Evolutionary conservation across 495 filamentous ascomycete species (phyloP).

Genomic region (Neurospora tetrasperma): DNA sequence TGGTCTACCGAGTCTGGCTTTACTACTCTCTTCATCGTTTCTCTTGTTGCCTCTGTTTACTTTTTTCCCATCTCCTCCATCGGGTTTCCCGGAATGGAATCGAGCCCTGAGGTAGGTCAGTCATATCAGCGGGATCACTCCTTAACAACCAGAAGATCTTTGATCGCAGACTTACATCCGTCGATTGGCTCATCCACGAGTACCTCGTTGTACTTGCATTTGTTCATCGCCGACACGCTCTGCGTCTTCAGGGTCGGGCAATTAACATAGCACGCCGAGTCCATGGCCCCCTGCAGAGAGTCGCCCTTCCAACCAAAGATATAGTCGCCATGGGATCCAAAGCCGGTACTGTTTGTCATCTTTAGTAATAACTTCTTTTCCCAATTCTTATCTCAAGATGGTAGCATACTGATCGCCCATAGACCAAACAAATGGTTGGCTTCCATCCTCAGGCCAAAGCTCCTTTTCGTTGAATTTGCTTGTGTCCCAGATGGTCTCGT

Average conservation of each 20-base stretch:
- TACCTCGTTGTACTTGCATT: constrained; percentile 17
- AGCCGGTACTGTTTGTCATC: constrained; percentile 18
- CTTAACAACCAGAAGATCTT: neutral
- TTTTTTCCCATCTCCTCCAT: neutral
- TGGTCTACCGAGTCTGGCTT: neutral
- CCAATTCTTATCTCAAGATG: neutral
- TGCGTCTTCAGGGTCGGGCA: constrained; percentile 31
- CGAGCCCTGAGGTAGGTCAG: neutral
- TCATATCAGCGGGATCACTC: neutral
- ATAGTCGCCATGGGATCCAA: constrained; percentile 29
- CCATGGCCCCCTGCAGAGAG: constrained; percentile 29
- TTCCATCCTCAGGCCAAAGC: constrained; percentile 31
- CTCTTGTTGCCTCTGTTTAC: neutral
- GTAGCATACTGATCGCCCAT: constrained; percentile 23
- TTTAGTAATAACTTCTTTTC: neutral
- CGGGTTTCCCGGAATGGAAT: neutral
- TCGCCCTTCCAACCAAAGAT: constrained; percentile 33
- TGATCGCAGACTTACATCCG: constrained; percentile 13
- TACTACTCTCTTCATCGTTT: neutral
- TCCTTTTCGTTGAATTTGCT: constrained; percentile 27
- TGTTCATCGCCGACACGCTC: constrained; percentile 20
- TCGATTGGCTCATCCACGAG: constrained; percentile 18
- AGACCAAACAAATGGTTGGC: constrained; percentile 38
- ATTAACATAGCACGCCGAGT: constrained; percentile 28
- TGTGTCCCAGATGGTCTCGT: constrained; percentile 30